Evolutionary conservation across 148 eudicot genomes (phyloP), one percentile per base, ranked within the genome.

Genomic region (Vaccinium macrocarpon): DNA sequence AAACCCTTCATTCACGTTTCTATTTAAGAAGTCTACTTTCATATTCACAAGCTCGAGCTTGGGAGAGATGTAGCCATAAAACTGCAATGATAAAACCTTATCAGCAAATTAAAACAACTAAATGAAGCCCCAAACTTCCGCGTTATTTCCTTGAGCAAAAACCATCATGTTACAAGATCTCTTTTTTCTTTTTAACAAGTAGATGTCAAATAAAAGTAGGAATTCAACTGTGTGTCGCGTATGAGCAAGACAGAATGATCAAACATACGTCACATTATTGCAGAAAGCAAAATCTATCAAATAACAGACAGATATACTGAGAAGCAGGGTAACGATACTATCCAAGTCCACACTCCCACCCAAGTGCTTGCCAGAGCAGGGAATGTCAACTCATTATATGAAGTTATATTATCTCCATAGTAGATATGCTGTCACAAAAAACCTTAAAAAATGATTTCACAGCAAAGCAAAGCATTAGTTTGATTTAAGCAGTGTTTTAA

Each of bases 1-100:
- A 81, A 97, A 97, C 81, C 99, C 99, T 91, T 94, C 99, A 84
- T 97, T 97, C 50, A 97, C 99, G 85, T 97, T 95, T 93, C 99
- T 92, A 86, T 95, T 92, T 78, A 97, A 85, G 78, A 95, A 93
- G 82, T 97, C 99, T 89, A 87, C 87, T 91, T 97, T 94, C 95
- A 95, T 95, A 84, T 95, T 95, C 81, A 97, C 99, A 76, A 93
- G 81, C 59, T 91, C 91, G 82, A 97, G 94, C 94, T 97, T 97
- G 85, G 93, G 93, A 61, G 88, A 87, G 57, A 97, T 89, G 81
- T 93, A 91, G 78, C 90, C 90, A 79, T 92, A 97, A 82, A 97
- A 97, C 98, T 97, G 96, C 92, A 90, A 87, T 68, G 64, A 85
- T 9, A 81, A 81, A 83, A 48, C 10, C 46, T 59, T 49, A 50